Conservation (phyloP, 305 asterid species). For the Plantago lanceolata region DNA sequence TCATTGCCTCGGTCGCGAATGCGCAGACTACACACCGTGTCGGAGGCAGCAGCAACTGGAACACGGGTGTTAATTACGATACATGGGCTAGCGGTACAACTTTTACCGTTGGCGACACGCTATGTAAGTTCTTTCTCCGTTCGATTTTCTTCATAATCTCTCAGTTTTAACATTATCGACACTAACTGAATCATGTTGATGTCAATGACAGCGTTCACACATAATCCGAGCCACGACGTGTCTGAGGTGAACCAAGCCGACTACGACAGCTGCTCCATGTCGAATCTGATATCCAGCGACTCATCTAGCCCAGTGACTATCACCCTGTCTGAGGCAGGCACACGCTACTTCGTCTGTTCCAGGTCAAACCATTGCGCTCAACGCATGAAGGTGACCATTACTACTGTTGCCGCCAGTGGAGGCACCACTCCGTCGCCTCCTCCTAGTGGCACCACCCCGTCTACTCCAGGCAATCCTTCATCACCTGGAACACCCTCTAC, state of each 20-base stretch:
- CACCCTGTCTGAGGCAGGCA: slow-evolving; percentile 19
- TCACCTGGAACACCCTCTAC: background rate
- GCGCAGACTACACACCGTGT: slow-evolving; percentile 31
- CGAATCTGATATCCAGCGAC: slow-evolving; percentile 16
- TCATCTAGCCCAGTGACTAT: slow-evolving; percentile 34
- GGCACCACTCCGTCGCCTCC: slow-evolving; percentile 24
- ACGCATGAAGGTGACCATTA: slow-evolving; percentile 38
- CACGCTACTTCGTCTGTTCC: slow-evolving; percentile 41
- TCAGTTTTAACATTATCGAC: background rate
- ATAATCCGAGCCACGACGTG: slow-evolving; percentile 23
- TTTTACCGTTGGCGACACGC: slow-evolving; percentile 30
- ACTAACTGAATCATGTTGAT: background rate
- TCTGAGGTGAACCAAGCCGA: slow-evolving; percentile 30
- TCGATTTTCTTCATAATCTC: background rate
- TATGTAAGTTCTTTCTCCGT: slow-evolving; percentile 27
- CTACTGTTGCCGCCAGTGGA: slow-evolving; percentile 24
- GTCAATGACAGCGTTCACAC: slow-evolving; percentile 30
- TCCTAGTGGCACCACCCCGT: slow-evolving; percentile 18
- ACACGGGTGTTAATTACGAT: slow-evolving; percentile 17
- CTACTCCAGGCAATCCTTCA: slow-evolving; percentile 20
- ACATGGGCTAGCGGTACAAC: slow-evolving; percentile 28
- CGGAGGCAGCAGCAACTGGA: slow-evolving; percentile 35
- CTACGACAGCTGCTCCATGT: slow-evolving; percentile 31
- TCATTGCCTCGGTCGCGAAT: slow-evolving; percentile 30
- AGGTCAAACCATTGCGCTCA: slow-evolving; percentile 31